These are phyloP conservation scores for Psilocybe cyanescens DNA, from an alignment of 768 basidiomycete species.

Conservation along the genomic window DNA sequence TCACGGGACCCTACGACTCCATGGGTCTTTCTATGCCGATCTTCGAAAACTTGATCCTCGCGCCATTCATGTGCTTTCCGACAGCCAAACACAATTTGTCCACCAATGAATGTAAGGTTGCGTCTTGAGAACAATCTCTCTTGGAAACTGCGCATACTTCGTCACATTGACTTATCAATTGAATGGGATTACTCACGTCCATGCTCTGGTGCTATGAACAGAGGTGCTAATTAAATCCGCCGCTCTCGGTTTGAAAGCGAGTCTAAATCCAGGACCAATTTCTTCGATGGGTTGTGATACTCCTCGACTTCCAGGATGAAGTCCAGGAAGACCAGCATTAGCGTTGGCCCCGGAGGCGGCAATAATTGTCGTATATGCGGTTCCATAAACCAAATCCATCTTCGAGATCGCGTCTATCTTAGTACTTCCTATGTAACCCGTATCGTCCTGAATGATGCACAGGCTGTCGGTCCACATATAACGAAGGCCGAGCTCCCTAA, in stretches of 20 bases:
- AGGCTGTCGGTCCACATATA: constrained; percentile 16
- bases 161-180: neutral
- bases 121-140: constrained; percentile 6
- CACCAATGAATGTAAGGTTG: constrained; percentile 8
- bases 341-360: constrained; percentile 10
- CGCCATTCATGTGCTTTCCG: neutral
- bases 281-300: constrained; percentile 6
- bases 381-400: constrained; percentile 12
- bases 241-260: neutral
- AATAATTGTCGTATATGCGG: constrained; percentile 6
- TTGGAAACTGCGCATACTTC: neutral
- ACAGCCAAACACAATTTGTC: constrained; percentile 4
- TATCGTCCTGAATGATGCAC: constrained; percentile 12
- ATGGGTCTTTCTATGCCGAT: neutral
- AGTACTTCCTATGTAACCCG: neutral
- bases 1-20: too few relatives aligned
- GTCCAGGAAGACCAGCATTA: constrained; percentile 12
- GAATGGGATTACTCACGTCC: constrained; percentile 6
- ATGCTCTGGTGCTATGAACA: constrained; percentile 7
- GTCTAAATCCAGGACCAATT: constrained; percentile 8
- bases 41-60: constrained; percentile 6
- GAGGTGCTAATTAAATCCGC: neutral
- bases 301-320: constrained; percentile 5
- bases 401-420: constrained; percentile 10
- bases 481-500: constrained; percentile 4